Conservation (phyloP, 2,329 filamentous ascomycete genomes). For the Orbilia blumenaviensis region DNA sequence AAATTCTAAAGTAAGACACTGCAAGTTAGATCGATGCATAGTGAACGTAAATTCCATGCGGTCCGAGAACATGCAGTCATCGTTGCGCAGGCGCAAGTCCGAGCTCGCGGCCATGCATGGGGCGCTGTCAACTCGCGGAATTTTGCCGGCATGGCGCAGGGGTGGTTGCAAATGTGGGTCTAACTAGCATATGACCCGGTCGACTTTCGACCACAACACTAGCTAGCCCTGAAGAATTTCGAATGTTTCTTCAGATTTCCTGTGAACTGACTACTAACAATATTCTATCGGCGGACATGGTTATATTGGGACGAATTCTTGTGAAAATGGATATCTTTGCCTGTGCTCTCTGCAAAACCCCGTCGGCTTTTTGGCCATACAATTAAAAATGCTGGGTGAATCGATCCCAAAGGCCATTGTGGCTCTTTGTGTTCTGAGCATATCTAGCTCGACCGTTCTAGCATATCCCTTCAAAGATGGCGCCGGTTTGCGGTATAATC, state of each 20-base stretch:
- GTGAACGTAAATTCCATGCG: background rate
- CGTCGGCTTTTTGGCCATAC: background rate
- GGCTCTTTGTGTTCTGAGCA: background rate
- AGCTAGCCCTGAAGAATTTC: too few relatives aligned
- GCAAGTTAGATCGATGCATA: background rate
- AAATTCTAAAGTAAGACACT: background rate
- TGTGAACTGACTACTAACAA: background rate
- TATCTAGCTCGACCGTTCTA: background rate
- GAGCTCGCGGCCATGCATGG: background rate
- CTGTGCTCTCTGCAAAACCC: background rate
- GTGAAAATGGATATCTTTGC: background rate
- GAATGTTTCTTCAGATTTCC: background rate
- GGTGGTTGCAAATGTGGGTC: background rate
- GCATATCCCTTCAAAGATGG: conserved; percentile 21
- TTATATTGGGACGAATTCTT: conserved; percentile 1
- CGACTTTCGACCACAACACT: background rate
- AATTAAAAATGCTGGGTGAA: conserved; percentile 7
- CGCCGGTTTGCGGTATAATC: background rate
- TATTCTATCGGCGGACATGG: background rate
- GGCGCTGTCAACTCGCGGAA: background rate
- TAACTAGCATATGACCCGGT: background rate
- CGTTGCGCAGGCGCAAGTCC: background rate
- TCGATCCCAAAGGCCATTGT: background rate
- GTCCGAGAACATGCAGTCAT: conserved; percentile 5
- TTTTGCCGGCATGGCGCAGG: background rate